These are phyloP conservation scores for Fulvia fulva DNA, from an alignment of 2,329 filamentous ascomycete species.

Conservation along the genomic window DNA sequence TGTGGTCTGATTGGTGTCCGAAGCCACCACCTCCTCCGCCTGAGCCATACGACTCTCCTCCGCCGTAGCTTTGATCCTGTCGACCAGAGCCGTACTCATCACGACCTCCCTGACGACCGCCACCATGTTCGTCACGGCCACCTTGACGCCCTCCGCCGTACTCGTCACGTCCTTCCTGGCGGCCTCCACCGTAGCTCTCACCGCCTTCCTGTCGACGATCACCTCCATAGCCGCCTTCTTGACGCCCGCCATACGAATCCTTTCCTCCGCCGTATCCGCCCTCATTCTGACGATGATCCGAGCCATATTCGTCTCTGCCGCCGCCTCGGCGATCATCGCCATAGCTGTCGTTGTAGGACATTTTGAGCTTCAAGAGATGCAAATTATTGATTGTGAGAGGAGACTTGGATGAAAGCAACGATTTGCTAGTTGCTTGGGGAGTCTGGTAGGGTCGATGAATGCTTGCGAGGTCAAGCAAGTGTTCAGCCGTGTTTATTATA, in stretches of 20 bases:
- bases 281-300: constrained; percentile 1
- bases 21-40: constrained; percentile 19
- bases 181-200: constrained; percentile 8
- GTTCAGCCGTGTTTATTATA: neutral
- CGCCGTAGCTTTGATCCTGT: constrained; percentile 13
- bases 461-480: neutral
- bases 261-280: neutral
- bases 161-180: constrained; percentile 11
- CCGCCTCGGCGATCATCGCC: constrained; percentile 19
- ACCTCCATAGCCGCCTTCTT: constrained; percentile 17
- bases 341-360: constrained; percentile 29
- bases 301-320: constrained; percentile 13
- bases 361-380: constrained; percentile 4
- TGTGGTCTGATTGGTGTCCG: constrained; percentile 31
- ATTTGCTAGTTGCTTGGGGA: neutral
- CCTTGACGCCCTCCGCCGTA: constrained; percentile 18
- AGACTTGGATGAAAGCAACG: neutral
- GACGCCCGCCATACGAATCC: constrained; percentile 7
- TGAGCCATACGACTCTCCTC: constrained; percentile 19
- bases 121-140: constrained; percentile 18
- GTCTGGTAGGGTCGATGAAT: neutral
- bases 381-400: neutral
- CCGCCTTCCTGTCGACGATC: constrained; percentile 19
- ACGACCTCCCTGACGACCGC: constrained; percentile 17
- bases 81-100: constrained; percentile 16